Evolutionary conservation across 2,329 filamentous ascomycete species (phyloP), one percentile per base, ranked within the genome.

Genomic region (Aspergillus transmontanensis): DNA sequence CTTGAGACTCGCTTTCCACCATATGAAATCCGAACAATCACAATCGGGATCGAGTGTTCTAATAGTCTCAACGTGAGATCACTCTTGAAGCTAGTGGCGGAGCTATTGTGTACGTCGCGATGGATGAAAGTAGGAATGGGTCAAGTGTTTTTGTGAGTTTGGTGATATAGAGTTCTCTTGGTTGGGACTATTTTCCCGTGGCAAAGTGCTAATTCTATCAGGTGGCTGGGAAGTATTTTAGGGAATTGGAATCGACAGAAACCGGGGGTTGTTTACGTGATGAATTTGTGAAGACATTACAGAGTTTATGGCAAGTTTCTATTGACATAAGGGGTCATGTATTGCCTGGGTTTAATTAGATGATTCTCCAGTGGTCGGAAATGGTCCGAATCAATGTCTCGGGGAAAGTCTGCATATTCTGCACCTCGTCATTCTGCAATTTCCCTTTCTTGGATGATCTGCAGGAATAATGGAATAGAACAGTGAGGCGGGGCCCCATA

Each of bases 1-100:
- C 60, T 60, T 80, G 54, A 43, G 78, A 69, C 62, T 69, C 28
- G 64, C 70, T 28, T 39, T 79, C 63, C 66, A 68, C 59, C 65
- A 74, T 48, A 69, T 75, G 66, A 66, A 65, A 57, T 21, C 58
- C 43, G 51, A 34, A 6, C 64, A 23, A 71, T 61, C 66, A 6
- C 36, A 66, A 14, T 60, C 69, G n/a, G 77, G 78, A 12, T 81
- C 79, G 2, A 71, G 82, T 10, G 67, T 81, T 12, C 72, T 82
- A 6, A 69, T 81, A 7, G 73, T 76, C 2, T 81, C 79, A 2
- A 81, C 78, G 5, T 81, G 78, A 6, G 78, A 79, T 11, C 81
- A 81, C 65, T 81, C 81, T 57, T 28, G 4, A 28, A 1, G 70
- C 78, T 41, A 83, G 83, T 63, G 77, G 81, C 80, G 12, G 71